Evolutionary conservation across 1,284 basidiomycete species (phyloP), one percentile per base, ranked within the genome.

Genomic region (Puccinia triticina): DNA sequence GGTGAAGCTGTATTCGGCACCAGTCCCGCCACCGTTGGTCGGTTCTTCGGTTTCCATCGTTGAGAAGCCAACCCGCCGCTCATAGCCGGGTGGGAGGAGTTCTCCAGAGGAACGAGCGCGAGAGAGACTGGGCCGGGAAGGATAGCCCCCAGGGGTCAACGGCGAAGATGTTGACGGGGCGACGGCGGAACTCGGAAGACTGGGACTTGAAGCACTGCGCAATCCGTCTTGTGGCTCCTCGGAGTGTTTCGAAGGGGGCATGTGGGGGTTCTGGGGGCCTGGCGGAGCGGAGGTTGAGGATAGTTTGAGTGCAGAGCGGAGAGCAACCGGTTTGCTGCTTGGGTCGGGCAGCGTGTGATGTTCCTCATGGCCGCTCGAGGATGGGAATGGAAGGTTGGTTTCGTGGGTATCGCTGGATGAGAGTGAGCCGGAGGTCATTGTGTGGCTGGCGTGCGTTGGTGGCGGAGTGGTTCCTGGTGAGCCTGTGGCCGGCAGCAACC

Each of bases 1-100:
- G 0, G 80, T 82, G 59, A 82, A 82, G 72, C 80, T 82, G 55
- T 82, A 82, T 59, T 82, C 80, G 46, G 71, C 73, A 53, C 80
- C 80, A 23, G 72, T 69, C 48, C 80, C 80, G 37, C 72, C 71
- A 40, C 80, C 80, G 11, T 69, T 76, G 12, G 72, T 76, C 8
- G 80, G 71, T 57, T 82, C 80, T 57, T 82, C 80, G 26, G 73
- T 82, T 53, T 82, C 80, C 40, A 82, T 57, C 14, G 80, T 82
- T 7, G 80, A 82, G 23, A 82, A 82, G 11, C 80, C 80, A 7
- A 82, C 80, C 50, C 80, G 57, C 29, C 80, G 80, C 40, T 82
- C 71, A 76, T 82, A 82, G 23, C 80, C 80, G 11, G 80, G 80
- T 18, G 80, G 80, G 23, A 82, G 48, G 5, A 48, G 16, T 34